phyloP scores from a whole-genome alignment of 441 rosid genomes.

The Pelargonium cotyledonis region DNA sequence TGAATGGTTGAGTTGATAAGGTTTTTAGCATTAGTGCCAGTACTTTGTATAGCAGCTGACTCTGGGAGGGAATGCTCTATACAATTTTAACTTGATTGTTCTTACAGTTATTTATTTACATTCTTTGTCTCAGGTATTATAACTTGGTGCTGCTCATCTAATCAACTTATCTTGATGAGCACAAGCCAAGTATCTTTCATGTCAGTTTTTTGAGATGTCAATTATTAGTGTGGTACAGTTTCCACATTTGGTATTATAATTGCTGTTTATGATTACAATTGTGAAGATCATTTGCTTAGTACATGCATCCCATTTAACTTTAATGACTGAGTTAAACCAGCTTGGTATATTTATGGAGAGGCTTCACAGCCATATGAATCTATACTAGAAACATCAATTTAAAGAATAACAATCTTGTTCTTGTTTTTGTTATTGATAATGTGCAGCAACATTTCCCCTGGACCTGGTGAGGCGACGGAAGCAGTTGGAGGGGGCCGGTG shows the following conservation, averaged over 20 bases:
- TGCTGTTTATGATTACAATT: not conserved
- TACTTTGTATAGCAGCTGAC: not conserved
- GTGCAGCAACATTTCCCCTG: conserved; percentile 79
- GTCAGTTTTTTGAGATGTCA: conserved; percentile 11
- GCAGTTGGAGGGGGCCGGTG: conserved; percentile 91
- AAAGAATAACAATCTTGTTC: not conserved
- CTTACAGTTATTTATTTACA: not conserved
- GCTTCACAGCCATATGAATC: not conserved
- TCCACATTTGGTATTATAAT: not conserved
- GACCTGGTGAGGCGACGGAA: conserved; percentile 89
- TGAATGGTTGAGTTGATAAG: not conserved
- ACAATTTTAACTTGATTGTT: not conserved
- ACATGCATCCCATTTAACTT: not conserved
- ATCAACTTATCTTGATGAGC: conserved; percentile 14
- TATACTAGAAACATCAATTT: not conserved
- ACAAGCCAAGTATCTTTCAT: conserved; percentile 13
- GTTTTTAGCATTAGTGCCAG: not conserved
- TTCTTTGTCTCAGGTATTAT: not conserved
- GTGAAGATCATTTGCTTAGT: not conserved
- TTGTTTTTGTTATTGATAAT: conserved; percentile 12
- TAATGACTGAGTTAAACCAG: not conserved
- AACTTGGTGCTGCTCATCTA: conserved; percentile 18
- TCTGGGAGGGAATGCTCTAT: not conserved
- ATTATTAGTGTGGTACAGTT: not conserved
- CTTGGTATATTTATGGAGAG: not conserved